Base-by-base conservation (phyloP, 345 rosid genomes). In the Brassica rapa region DNA sequence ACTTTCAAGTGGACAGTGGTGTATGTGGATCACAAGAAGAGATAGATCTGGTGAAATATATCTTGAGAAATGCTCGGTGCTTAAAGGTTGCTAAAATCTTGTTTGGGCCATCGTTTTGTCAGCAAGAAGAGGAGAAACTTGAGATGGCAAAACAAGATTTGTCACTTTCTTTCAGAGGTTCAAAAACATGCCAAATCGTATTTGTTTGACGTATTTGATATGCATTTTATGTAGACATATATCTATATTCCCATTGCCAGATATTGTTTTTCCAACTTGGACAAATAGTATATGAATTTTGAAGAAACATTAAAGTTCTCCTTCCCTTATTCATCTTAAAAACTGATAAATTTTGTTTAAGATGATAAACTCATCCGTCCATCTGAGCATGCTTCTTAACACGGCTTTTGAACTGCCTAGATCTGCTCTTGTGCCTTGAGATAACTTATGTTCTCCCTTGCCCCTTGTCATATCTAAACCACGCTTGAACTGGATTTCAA, bases 391-490 rank as follows among this genome's bases (percentile, higher is more conserved):
- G 21, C 21, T 19, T 19, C 21, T 19, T 19, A 19, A 19, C 21
- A 19, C 21, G 21, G 21, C 21, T 19, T 19, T 19, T 19, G 21
- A 19, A 19, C 21, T 19, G 21, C 21, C 21, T 19, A 19, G 21
- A 19, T 19, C 21, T 86, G 92, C 80, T 92, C 98, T 16, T 23
- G 63, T 46, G 68, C 74, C 66, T 29, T 29, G 32, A 3, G 32
- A 29, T 29, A 29, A 29, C 32, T 29, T 29, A 29, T 29, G 32
- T 29, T 29, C 32, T 29, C 32, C 32, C 88, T 87, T 77, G 86
- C 76, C 67, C 91, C 87, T 68, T 97, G 92, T 84, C 98, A 94
- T 92, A 68, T 87, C 84, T 14, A 94, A 90, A 74, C 93, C 98
- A 41, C 72, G 68, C 41, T 77, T 86, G 46, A 92, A 90, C 78